Conservation (phyloP, 768 basidiomycete species). For the Mrakia gelida region DNA sequence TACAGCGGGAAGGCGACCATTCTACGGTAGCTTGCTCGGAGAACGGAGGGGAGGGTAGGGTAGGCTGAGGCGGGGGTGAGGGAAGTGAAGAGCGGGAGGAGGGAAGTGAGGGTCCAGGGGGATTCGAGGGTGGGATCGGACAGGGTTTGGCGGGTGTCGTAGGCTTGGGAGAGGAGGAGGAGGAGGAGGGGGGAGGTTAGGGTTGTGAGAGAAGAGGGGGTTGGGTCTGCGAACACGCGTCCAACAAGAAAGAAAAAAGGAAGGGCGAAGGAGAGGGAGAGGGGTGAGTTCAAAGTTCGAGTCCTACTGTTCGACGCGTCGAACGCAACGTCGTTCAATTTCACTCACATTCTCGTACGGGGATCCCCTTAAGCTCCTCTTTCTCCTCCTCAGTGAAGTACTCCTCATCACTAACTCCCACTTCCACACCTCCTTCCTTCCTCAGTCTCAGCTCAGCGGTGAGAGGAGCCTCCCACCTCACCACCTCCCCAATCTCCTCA, state of each 20-base stretch:
- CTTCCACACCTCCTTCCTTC: slow-evolving; percentile 43
- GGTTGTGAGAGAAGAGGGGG: slow-evolving; percentile 52
- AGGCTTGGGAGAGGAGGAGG: slow-evolving; percentile 72
- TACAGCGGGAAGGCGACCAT: slow-evolving; percentile 72
- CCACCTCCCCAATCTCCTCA: slow-evolving; percentile 65
- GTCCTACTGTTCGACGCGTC: neutral
- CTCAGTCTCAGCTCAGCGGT: slow-evolving; percentile 37
- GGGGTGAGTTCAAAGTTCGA: too few species aligned
- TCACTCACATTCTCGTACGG: slow-evolving; percentile 56
- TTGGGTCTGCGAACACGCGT: slow-evolving; percentile 60
- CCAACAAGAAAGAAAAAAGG: neutral
- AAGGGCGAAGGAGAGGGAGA: neutral
- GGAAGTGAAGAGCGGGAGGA: slow-evolving; percentile 75
- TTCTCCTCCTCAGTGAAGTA: slow-evolving; percentile 46
- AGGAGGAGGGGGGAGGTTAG: slow-evolving; percentile 67
- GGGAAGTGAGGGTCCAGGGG: slow-evolving; percentile 72
- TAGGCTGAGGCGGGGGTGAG: slow-evolving; percentile 65
- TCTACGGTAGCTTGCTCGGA: slow-evolving; percentile 67
- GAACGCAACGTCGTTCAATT: neutral
- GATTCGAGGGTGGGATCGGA: slow-evolving; percentile 80
- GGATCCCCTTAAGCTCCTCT: slow-evolving; percentile 55
- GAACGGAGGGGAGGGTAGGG: slow-evolving; percentile 52
- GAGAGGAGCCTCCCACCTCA: slow-evolving; percentile 61
- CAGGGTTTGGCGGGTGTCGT: slow-evolving; percentile 72
- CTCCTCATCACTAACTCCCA: slow-evolving; percentile 64